These are phyloP conservation scores for Trametes punicea DNA, from an alignment of 768 basidiomycete genomes.

Conservation along the genomic window DNA sequence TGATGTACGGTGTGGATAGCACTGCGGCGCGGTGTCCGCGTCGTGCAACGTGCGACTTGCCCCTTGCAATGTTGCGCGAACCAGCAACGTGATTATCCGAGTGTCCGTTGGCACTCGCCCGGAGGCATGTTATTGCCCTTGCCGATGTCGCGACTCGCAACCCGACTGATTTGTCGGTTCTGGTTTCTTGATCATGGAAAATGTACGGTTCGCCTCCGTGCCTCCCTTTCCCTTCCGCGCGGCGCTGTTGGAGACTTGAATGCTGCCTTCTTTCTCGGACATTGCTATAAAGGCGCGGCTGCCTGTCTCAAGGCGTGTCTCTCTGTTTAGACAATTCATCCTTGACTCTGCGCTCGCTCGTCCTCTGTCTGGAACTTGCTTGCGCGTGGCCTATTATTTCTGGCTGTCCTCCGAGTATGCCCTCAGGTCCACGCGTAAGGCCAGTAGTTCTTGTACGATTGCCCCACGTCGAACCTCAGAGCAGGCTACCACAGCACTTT, in stretches of 20 bases:
- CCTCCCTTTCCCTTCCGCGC: too few species aligned
- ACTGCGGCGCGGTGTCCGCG: too few species aligned
- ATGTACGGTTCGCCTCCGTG: too few species aligned
- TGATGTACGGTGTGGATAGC: neutral
- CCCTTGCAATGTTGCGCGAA: neutral
- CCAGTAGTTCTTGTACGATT: neutral
- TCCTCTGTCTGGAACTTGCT: neutral
- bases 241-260: too few species aligned
- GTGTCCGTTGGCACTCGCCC: neutral
- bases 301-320: neutral
- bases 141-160: neutral
- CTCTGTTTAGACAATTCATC: neutral
- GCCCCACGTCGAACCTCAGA: neutral
- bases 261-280: neutral
- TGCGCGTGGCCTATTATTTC: neutral
- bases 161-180: too few species aligned
- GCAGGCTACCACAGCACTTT: conserved; percentile 2
- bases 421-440: neutral
- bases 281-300: neutral
- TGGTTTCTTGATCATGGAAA: too few species aligned
- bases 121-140: neutral
- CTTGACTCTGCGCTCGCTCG: too few species aligned
- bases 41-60: neutral
- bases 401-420: too few species aligned
- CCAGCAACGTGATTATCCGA: neutral